phyloP scores from a whole-genome alignment of 2,329 filamentous ascomycete genomes.

The Epichloe hybrida region DNA sequence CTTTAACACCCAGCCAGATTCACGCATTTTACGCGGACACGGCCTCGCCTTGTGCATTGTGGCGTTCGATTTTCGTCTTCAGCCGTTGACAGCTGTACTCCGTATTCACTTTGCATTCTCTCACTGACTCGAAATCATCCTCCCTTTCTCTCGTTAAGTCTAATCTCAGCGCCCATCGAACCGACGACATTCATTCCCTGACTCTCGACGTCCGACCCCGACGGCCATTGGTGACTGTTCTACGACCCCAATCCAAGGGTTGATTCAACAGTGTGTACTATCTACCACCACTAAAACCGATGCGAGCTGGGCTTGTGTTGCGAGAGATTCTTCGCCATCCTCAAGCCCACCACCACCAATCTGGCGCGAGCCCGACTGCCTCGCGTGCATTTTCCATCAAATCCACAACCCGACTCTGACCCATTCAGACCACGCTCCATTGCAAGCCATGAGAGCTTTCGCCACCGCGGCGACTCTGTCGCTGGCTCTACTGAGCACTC shows the following conservation, averaged over 20 bases:
- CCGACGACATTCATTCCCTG: too few species aligned
- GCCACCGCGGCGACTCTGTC: conserved; percentile 3
- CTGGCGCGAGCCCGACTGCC: background rate
- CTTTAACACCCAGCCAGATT: too few species aligned
- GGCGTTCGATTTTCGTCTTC: too few species aligned
- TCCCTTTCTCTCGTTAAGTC: too few species aligned
- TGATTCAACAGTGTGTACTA: too few species aligned
- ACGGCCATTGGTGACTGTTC: background rate
- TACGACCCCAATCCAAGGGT: background rate
- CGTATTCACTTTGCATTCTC: too few species aligned
- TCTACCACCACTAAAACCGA: background rate
- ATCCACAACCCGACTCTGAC: background rate
- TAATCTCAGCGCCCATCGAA: too few species aligned
- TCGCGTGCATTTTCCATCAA: background rate
- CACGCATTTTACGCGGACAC: too few species aligned
- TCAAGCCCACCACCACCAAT: background rate
- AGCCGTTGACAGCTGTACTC: too few species aligned
- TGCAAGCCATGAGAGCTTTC: conserved; percentile 2
- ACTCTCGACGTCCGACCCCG: too few species aligned
- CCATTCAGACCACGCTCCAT: background rate
- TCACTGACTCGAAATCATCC: too few species aligned
- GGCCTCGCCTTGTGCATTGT: too few species aligned
- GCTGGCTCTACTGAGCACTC: conserved; percentile 6
- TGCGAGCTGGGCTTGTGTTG: conserved; percentile 1
- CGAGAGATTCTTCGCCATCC: background rate